These are phyloP conservation scores for Panicum miliaceum DNA, from an alignment of 176 grass and related monocot genomes.

Conservation along the genomic window DNA sequence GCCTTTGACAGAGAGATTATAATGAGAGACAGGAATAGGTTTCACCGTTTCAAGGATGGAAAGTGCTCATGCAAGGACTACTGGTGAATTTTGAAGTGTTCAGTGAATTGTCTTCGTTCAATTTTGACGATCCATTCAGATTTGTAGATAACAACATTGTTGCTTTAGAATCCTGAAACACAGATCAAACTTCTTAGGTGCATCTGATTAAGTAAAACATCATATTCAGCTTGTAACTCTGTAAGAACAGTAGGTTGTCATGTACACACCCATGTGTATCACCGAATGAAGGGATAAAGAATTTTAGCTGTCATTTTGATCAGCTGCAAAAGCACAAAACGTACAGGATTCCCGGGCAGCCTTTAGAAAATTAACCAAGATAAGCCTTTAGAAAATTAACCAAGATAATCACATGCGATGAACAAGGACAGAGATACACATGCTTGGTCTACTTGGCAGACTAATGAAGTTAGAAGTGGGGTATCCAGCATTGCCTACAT, in stretches of 20 bases:
- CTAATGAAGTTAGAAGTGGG: no score
- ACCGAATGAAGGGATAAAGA: not conserved
- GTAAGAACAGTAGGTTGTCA: not conserved
- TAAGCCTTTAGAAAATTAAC: not conserved
- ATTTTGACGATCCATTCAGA: not conserved
- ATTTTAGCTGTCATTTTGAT: not conserved
- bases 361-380: not conserved
- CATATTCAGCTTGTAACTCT: not conserved
- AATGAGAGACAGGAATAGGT: slow-evolving; percentile 79
- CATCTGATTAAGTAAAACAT: not conserved
- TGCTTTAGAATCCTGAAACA: not conserved
- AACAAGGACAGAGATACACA: not conserved
- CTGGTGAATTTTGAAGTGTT: slow-evolving; percentile 51
- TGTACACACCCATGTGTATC: not conserved
- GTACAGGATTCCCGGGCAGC: not conserved
- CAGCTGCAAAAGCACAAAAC: not conserved
- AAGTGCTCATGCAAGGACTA: slow-evolving; percentile 73
- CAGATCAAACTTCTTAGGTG: not conserved
- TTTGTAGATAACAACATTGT: not conserved
- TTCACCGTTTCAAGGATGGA: slow-evolving; percentile 89
- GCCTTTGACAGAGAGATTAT: slow-evolving; percentile 70
- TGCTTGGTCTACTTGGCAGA: no score
- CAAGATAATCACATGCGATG: not conserved
- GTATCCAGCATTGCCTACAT: no score
- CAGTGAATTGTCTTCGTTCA: not conserved